phyloP scores from a whole-genome alignment of 1,284 basidiomycete species.

The Fomitopsis pinicola region DNA sequence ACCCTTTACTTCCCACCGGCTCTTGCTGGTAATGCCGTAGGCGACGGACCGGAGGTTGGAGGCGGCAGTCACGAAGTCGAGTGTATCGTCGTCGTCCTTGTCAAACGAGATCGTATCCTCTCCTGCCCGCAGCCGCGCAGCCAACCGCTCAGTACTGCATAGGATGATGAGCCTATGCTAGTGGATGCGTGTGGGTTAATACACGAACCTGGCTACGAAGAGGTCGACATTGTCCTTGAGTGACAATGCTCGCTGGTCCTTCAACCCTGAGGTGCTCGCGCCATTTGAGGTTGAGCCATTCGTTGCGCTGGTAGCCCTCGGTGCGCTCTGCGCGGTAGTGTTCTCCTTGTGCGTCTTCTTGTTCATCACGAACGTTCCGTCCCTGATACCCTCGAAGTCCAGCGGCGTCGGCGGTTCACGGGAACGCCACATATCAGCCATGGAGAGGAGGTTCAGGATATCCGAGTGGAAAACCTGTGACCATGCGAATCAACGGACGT shows the following conservation, averaged over 20 bases:
- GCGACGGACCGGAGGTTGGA: conserved; percentile 90
- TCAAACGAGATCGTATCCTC: conserved; percentile 88
- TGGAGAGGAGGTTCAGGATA: conserved; percentile 84
- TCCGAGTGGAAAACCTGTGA: conserved; percentile 85
- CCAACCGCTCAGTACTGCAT: conserved; percentile 73
- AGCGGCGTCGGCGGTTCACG: conserved; percentile 84
- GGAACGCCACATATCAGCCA: conserved; percentile 98
- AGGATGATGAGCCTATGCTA: not conserved
- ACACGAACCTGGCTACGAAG: too few species aligned
- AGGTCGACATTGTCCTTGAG: conserved; percentile 73
- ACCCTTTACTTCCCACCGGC: conserved; percentile 97
- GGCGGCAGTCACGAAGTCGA: conserved; percentile 94
- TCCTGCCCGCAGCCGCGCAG: conserved; percentile 66
- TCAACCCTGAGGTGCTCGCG: conserved; percentile 42
- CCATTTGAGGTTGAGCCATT: conserved; percentile 15
- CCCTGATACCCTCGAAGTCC: conserved; percentile 70
- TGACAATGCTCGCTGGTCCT: conserved; percentile 76
- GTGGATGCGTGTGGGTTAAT: too few species aligned
- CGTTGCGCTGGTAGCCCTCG: conserved; percentile 12
- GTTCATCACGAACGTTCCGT: conserved; percentile 51
- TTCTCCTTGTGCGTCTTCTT: conserved; percentile 12
- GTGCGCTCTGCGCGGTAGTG: conserved; percentile 1
- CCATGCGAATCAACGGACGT: not conserved
- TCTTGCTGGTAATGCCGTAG: conserved; percentile 87
- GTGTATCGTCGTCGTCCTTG: conserved; percentile 96